A percentile compares a stretch with the other conserved stretches of the same genome.
Conservation (phyloP, 495 filamentous ascomycete species). For the Aspergillus biplanus region DNA sequence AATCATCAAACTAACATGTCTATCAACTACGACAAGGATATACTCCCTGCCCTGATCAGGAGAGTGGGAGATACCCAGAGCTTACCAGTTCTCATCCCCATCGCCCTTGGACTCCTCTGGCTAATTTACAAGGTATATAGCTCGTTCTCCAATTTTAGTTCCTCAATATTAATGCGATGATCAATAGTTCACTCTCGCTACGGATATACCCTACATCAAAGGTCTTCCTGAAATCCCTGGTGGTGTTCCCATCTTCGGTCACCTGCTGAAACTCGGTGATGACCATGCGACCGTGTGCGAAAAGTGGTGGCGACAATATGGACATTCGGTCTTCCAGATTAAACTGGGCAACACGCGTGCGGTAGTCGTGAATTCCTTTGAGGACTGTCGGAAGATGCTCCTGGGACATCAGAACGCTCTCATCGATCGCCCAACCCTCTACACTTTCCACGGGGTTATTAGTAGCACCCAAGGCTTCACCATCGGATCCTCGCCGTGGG, state of each 20-base stretch:
- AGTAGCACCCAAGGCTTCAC: constrained; percentile 50
- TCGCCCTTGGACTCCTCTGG: neutral
- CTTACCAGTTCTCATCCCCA: neutral
- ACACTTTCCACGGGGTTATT: constrained; percentile 55
- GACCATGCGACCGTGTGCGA: constrained; percentile 59
- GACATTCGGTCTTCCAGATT: constrained; percentile 58
- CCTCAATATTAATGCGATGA: neutral
- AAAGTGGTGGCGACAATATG: constrained; percentile 56
- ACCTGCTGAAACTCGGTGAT: constrained; percentile 57
- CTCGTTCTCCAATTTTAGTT: neutral
- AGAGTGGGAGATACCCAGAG: neutral
- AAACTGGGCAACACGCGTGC: constrained; percentile 55
- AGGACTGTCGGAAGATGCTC: constrained; percentile 49
- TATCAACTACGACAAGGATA: constrained; percentile 1
- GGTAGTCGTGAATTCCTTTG: constrained; percentile 53
- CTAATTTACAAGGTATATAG: constrained; percentile 6
- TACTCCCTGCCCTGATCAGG: neutral
- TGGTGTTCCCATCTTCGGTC: constrained; percentile 52
- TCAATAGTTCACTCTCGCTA: constrained; percentile 27
- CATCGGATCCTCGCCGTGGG: constrained; percentile 52
- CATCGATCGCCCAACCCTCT: constrained; percentile 51
- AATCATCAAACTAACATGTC: neutral
- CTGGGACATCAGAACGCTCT: constrained; percentile 50
- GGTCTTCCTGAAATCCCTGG: constrained; percentile 57
- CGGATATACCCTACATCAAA: constrained; percentile 52